Conservation (phyloP, 768 basidiomycete genomes). For the Phanerodontia chrysosporium region DNA sequence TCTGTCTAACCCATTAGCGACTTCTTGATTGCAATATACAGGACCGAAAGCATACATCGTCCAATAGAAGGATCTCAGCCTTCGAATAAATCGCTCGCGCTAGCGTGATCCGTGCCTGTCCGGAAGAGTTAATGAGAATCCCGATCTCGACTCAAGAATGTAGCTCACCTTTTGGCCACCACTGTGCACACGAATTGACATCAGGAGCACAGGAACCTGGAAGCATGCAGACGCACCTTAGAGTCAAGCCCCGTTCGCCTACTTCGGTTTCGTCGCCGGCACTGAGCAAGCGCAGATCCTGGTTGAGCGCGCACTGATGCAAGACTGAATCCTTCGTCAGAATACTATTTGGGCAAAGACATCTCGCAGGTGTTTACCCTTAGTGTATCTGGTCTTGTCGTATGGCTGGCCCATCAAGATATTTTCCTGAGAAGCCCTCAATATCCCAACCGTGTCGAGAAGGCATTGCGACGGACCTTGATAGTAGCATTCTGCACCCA, state of each 20-base stretch:
- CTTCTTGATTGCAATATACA: background rate
- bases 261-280: conserved; percentile 34
- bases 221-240: conserved; percentile 24
- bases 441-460: no score
- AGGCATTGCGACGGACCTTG: conserved; percentile 28
- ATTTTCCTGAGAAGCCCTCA: conserved; percentile 32
- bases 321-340: conserved; percentile 24
- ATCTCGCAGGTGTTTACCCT: conserved; percentile 22
- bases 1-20: background rate
- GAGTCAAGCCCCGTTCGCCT: conserved; percentile 41
- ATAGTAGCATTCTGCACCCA: conserved; percentile 47
- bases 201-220: no score
- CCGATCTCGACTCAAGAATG: conserved; percentile 29
- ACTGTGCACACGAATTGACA: background rate
- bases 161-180: conserved; percentile 25
- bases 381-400: conserved; percentile 42
- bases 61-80: conserved; percentile 34
- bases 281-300: conserved; percentile 27
- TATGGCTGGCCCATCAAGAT: conserved; percentile 45
- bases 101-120: conserved; percentile 35
- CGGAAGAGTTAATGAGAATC: background rate
- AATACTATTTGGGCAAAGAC: background rate
- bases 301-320: conserved; percentile 31
- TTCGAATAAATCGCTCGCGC: conserved; percentile 38
- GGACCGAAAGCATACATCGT: conserved; percentile 29